Percentiles rank a stretch among this genome's conserved stretches.
Evolutionary conservation across 768 basidiomycete species (phyloP).

Genomic region (Phallus indusiatus): DNA sequence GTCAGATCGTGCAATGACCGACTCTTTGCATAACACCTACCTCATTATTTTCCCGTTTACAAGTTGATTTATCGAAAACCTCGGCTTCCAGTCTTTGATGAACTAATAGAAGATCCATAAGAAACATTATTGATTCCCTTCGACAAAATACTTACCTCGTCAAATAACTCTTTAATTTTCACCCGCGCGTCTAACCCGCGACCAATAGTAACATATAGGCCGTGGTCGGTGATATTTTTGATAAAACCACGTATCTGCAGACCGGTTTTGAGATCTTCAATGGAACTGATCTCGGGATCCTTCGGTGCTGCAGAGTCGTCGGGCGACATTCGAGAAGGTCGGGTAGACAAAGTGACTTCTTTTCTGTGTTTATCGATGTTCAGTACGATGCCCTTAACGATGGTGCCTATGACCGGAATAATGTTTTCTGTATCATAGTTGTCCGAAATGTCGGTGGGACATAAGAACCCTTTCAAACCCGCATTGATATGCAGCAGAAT

Average conservation of each 20-base stretch:
- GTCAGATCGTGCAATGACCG: not conserved
- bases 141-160: conserved; percentile 43
- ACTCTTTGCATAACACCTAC: conserved; percentile 30
- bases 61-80: conserved; percentile 70
- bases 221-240: conserved; percentile 78
- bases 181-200: conserved; percentile 82
- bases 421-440: conserved; percentile 53
- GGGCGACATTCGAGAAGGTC: conserved; percentile 59
- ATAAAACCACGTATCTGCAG: conserved; percentile 80
- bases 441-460: conserved; percentile 76
- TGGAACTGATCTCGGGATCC: conserved; percentile 57
- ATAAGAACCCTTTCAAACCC: conserved; percentile 45
- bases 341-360: conserved; percentile 71
- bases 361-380: conserved; percentile 55
- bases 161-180: conserved; percentile 88
- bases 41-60: conserved; percentile 80
- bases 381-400: conserved; percentile 65
- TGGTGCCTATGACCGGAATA: conserved; percentile 52
- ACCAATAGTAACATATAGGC: conserved; percentile 82
- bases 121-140: not conserved
- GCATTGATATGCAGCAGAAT: conserved; percentile 57
- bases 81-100: conserved; percentile 90
- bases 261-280: conserved; percentile 61
- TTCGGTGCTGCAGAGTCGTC: conserved; percentile 38
- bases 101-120: conserved; percentile 41